phyloP scores from a whole-genome alignment of 305 asterid species.

The Fraxinus greggii region DNA sequence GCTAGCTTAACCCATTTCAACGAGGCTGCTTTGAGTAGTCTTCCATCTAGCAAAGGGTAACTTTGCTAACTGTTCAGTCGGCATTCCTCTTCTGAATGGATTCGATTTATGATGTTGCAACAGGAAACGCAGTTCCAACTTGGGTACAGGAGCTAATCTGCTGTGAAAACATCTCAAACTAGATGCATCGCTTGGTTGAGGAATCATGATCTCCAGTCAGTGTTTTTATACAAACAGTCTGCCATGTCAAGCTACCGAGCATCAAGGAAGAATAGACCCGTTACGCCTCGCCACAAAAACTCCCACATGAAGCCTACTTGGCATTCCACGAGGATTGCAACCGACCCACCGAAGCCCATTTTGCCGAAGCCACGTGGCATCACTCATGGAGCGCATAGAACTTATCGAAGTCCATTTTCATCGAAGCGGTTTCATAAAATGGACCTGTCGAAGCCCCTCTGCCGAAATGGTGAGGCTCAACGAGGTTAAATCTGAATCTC shows the following conservation, averaged over 20 bases:
- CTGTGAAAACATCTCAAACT: neutral
- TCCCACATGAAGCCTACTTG: no score
- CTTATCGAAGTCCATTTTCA: no score
- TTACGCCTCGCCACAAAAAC: no score
- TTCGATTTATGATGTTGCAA: neutral
- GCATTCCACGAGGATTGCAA: no score
- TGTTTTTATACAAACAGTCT: neutral
- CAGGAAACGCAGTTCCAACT: neutral
- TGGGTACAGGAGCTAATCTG: neutral
- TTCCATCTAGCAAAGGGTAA: neutral
- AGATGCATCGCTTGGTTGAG: neutral
- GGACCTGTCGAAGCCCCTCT: no score
- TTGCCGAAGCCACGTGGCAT: no score
- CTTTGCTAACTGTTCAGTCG: neutral
- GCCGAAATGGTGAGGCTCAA: no score
- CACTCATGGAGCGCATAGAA: no score
- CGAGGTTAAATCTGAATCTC: no score
- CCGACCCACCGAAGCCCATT: no score
- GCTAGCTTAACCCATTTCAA: neutral
- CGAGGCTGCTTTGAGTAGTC: neutral
- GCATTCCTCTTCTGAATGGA: neutral
- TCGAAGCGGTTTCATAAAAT: no score
- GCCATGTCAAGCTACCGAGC: neutral
- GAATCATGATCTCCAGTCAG: neutral
- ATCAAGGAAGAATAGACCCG: neutral